A percentile compares a stretch with the other conserved stretches of the same genome.
Conservation (phyloP, 2,329 filamentous ascomycete genomes). For the Fusarium nodosum region DNA sequence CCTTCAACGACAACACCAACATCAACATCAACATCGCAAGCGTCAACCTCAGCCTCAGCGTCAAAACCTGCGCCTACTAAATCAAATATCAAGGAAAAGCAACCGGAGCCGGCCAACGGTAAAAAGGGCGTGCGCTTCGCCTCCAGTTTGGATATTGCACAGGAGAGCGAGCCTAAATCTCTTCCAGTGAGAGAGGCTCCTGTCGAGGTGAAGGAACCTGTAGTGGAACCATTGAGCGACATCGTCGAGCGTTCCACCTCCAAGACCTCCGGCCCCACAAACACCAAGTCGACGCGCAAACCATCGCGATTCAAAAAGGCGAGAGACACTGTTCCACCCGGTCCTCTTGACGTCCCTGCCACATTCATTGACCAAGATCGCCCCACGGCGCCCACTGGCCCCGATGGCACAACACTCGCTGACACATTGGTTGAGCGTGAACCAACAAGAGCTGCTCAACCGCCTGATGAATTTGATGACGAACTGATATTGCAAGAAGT, state of each 20-base stretch:
- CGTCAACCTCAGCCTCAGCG: constrained; percentile 31
- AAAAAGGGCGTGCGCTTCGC: constrained; percentile 89
- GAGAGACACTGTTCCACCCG: constrained; percentile 54
- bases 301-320: constrained; percentile 67
- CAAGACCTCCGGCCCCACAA: constrained; percentile 49
- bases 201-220: constrained; percentile 48
- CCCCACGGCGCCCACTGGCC: constrained; percentile 62
- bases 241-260: constrained; percentile 63
- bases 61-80: constrained; percentile 50
- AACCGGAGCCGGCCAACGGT: constrained; percentile 38
- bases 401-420: constrained; percentile 69
- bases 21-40: constrained; percentile 14
- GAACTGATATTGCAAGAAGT: constrained; percentile 81
- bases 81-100: constrained; percentile 54
- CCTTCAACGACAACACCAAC: constrained; percentile 18
- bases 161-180: constrained; percentile 48
- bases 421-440: constrained; percentile 70
- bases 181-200: constrained; percentile 30
- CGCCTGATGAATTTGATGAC: constrained; percentile 77
- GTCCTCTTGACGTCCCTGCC: constrained; percentile 60
- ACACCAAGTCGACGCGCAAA: constrained; percentile 56
- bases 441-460: constrained; percentile 47
- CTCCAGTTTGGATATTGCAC: constrained; percentile 77
- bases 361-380: constrained; percentile 57
- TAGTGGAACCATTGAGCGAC: constrained; percentile 65